Conservation (phyloP, 2,329 filamentous ascomycete species). For the Phyllosticta paracitricarpa region DNA sequence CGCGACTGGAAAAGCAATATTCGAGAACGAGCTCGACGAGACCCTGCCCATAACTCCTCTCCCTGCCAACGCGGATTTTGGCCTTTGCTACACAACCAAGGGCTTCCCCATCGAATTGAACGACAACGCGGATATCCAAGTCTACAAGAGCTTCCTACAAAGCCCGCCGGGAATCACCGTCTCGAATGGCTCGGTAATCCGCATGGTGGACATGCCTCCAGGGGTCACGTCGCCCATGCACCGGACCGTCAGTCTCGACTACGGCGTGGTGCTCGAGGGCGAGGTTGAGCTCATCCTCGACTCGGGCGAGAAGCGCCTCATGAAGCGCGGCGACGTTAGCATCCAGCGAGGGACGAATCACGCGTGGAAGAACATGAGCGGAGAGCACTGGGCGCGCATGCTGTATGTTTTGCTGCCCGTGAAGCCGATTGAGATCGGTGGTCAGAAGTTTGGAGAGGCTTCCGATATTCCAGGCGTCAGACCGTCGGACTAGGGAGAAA, state of each 20-base stretch:
- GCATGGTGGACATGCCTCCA: conserved; percentile 30
- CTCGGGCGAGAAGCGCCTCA: conserved; percentile 24
- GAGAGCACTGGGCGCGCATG: conserved; percentile 26
- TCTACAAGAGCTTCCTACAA: conserved; percentile 36
- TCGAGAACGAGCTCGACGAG: conserved; percentile 25
- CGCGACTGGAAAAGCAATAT: conserved; percentile 25
- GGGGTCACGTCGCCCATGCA: conserved; percentile 29
- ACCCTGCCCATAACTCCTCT: conserved; percentile 27
- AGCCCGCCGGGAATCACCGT: conserved; percentile 41
- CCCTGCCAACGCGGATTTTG: conserved; percentile 38
- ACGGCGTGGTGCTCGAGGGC: conserved; percentile 30
- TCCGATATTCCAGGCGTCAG: conserved; percentile 27
- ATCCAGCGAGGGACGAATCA: conserved; percentile 11
- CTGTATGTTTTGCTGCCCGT: conserved; percentile 28
- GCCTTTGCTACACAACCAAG: conserved; percentile 41
- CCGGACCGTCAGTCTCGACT: conserved; percentile 30
- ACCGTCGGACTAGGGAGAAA: conserved; percentile 20
- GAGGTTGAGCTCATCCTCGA: conserved; percentile 30
- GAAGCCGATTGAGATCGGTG: conserved; percentile 25
- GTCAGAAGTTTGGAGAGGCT: conserved; percentile 23
- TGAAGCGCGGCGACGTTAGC: conserved; percentile 10
- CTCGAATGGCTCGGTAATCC: conserved; percentile 37
- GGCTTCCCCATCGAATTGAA: conserved; percentile 38
- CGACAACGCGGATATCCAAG: conserved; percentile 35
- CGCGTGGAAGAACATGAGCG: conserved; percentile 6